Evolutionary conservation across 352 stramenopile genomes (phyloP).

Genomic region (Saprolegnia parasitica): DNA sequence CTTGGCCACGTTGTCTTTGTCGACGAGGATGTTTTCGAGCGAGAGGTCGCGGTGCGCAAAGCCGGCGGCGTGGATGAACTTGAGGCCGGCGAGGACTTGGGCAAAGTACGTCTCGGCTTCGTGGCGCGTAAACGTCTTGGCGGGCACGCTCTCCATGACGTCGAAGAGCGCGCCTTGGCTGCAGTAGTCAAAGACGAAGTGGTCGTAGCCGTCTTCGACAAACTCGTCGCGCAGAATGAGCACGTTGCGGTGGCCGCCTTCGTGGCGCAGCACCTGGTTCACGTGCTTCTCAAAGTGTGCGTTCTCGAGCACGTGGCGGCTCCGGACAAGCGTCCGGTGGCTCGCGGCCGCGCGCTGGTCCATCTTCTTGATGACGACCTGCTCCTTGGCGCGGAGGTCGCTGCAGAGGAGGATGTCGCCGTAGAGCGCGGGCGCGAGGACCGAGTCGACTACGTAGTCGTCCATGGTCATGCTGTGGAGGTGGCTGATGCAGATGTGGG

Average conservation of each 20-base stretch:
- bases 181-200: constrained; percentile 72
- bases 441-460: not conserved
- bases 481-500: not conserved
- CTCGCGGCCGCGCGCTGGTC: constrained; percentile 50
- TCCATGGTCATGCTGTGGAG: not conserved
- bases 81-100: constrained; percentile 54
- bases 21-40: constrained; percentile 77
- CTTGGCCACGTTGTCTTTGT: constrained; percentile 57
- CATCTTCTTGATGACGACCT: constrained; percentile 77
- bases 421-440: constrained; percentile 62
- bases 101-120: constrained; percentile 55
- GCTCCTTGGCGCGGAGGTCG: constrained; percentile 43
- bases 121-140: constrained; percentile 33
- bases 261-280: constrained; percentile 51
- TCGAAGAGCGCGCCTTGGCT: constrained; percentile 58
- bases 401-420: constrained; percentile 62
- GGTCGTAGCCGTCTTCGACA: constrained; percentile 51
- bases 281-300: constrained; percentile 61
- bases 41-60: constrained; percentile 80
- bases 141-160: constrained; percentile 52
- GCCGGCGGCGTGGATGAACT: constrained; percentile 66
- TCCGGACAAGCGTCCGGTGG: constrained; percentile 46
- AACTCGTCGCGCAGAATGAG: constrained; percentile 62
- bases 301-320: constrained; percentile 58
- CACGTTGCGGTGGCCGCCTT: constrained; percentile 67